Base-by-base conservation (phyloP, 345 rosid genomes). In the Eucalyptus marginata region DNA sequence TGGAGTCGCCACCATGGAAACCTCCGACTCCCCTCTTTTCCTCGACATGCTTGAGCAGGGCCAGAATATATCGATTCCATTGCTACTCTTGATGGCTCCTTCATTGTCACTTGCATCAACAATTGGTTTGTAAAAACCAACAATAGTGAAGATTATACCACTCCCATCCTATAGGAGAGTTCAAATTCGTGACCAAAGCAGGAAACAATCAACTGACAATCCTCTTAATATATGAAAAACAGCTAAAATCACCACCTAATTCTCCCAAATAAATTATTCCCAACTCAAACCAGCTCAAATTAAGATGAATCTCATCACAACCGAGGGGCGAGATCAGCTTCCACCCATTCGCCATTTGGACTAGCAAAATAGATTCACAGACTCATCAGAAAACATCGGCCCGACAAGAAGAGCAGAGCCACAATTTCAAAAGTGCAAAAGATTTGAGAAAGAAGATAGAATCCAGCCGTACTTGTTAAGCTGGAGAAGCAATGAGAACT, bases 81-180 rank as follows among this genome's bases (percentile, higher is more conserved):
- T 91, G 90, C 91, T 90, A 93, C 96, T 97, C 93, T 94, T 95
- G 87, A 96, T 93, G 68, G 99, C 99, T 88, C 99, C 99, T 17
- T 94, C 91, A 46, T 95, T 92, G 90, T 97, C 99, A 68, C 98
- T 96, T 8, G 94, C 96, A 3, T 96, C 99, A 49, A 96, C 96
- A 88, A 97, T 56, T 56, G 62, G 29, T 56, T 56, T 56, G 13
- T 56, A 24, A 24, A 56, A 56, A 56, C 62, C 62, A 10, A 24
- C 29, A 24, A 24, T 56, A 56, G 62, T 12, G 11, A 56, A 24
- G 62, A 56, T 24, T 56, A 56, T 24, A 24, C 29, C 62, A 56
- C 62, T 56, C 62, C 27, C 24, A 24, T 56, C 62, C 29, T 56
- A 56, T 10, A 56, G 62, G 62, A 56, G 62, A 56, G 10, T 56